Evolutionary conservation across 306 rosid genomes (phyloP), one percentile per base, ranked within the genome.

Genomic region (Abrus pulchellus): DNA sequence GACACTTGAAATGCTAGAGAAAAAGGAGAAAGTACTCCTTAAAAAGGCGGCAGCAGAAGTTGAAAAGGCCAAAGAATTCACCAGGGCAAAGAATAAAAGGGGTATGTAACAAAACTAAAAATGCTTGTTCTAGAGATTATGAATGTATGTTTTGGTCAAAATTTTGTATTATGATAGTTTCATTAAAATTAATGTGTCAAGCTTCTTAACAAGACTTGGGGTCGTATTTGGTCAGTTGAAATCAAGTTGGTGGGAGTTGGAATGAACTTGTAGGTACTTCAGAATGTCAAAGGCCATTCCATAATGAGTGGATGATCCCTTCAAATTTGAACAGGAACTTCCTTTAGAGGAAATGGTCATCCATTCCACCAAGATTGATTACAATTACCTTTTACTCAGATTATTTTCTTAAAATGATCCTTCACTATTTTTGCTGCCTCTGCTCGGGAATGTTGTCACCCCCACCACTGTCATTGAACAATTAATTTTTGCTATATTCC

Each of bases 1-100:
- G 99, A 96, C 99, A 7, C 97, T 96, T 61, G 97, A 96, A 86
- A 93, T 96, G 99, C 91, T 96, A 7, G 99, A 96, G 91, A 96
- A 93, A 87, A 96, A 93, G 88, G 99, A 96, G 89, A 96, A 93
- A 62, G 93, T 93, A 33, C 91, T 96, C 6, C 47, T 83, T 43
- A 96, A 90, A 85, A 96, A 93, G 84, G 98, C 96, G 55, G 63
- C 85, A 9, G 86, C 83, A 9, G 99, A 96, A 82, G 98, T 96
- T 77, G 99, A 93, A 79, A 96, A 65, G 78, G 99, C 99, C 61
- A 96, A 93, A 82, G 98, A 96, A 3, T 92, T 84, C 81, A 92
- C 98, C 9, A 87, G 85, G 82, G 87, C 88, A 64, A 96, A 96
- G 91, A 96, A 96, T 86, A 96, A 96, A 83, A 84, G 93, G 80